phyloP scores from a whole-genome alignment of 306 rosid species.

The Vigna angularis region DNA sequence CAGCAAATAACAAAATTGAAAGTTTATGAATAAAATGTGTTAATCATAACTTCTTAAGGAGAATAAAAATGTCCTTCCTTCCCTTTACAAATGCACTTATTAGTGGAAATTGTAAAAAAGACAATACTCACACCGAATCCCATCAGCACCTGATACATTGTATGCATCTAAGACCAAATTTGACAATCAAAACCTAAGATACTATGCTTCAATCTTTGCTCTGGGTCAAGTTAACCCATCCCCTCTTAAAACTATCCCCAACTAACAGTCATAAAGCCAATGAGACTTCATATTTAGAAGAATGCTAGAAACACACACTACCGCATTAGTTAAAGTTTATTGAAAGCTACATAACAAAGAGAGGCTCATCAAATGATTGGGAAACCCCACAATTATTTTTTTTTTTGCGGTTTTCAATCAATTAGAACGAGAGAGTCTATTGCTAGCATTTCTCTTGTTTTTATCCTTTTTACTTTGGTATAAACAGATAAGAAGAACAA shows the following conservation, averaged over 20 bases:
- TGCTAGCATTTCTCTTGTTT: background rate
- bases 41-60: background rate
- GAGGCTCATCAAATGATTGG: background rate
- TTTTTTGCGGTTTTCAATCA: no score
- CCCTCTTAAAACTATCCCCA: background rate
- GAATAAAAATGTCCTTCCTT: background rate
- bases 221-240: background rate
- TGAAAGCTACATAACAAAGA: background rate
- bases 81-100: constrained; percentile 4
- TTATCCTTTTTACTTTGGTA: background rate
- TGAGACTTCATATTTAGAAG: background rate
- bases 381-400: no score
- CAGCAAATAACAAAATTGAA: background rate
- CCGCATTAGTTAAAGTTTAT: no score
- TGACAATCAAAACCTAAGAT: constrained; percentile 10
- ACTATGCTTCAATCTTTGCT: background rate
- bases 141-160: constrained; percentile 9
- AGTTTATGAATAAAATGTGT: background rate
- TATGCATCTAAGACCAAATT: constrained; percentile 12
- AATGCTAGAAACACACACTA: background rate
- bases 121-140: constrained; percentile 3
- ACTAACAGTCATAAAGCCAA: constrained; percentile 12
- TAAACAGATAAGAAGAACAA: constrained; percentile 7
- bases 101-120: background rate
- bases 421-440: background rate